phyloP scores from a whole-genome alignment of 495 filamentous ascomycete species.

The Penicillium dipodomyicola region DNA sequence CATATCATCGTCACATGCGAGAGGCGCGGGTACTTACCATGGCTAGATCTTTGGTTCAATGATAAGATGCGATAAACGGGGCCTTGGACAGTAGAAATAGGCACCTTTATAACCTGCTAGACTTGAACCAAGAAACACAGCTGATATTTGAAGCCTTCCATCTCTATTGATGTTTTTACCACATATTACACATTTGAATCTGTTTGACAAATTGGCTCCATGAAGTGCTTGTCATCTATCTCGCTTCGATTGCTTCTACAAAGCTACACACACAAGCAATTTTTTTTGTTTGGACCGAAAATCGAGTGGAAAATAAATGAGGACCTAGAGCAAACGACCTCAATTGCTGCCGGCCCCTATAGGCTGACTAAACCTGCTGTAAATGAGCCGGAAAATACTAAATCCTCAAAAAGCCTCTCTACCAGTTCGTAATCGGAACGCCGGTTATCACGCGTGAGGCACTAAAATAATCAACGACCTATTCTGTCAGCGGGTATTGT shows the following conservation, averaged over 20 bases:
- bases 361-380: neutral
- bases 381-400: conserved; percentile 5
- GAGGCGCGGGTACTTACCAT: neutral
- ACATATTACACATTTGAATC: too few relatives aligned
- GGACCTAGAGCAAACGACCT: neutral
- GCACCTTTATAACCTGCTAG: too few relatives aligned
- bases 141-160: too few relatives aligned
- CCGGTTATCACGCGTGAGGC: neutral
- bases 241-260: neutral
- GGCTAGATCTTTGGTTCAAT: neutral
- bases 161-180: too few relatives aligned
- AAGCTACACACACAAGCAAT: neutral
- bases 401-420: neutral
- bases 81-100: too few relatives aligned
- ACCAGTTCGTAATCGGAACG: neutral
- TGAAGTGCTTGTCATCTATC: neutral
- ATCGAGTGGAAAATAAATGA: neutral
- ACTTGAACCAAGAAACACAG: too few relatives aligned
- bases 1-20: neutral
- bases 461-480: conserved; percentile 1
- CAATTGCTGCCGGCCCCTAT: neutral
- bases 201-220: neutral
- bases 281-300: neutral
- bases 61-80: neutral
- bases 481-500: conserved; percentile 1